Conservation (phyloP, 805 yeast species). For the Myxozyma neotropica region DNA sequence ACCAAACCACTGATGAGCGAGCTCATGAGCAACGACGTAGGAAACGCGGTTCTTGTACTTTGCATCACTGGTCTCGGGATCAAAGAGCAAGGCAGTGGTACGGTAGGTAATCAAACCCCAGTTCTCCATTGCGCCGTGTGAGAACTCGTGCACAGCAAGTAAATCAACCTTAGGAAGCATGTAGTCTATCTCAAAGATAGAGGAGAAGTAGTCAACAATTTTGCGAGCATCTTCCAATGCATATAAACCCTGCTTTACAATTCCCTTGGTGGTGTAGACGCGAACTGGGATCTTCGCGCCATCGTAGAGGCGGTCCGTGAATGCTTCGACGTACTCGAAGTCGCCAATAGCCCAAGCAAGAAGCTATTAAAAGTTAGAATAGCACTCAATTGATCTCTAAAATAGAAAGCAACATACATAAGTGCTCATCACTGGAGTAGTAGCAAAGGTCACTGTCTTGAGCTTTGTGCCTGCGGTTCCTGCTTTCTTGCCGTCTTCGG, state of each 20-base stretch:
- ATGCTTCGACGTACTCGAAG: conserved; percentile 67
- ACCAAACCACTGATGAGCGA: conserved; percentile 93
- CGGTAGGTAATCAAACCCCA: conserved; percentile 77
- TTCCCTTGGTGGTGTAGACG: conserved; percentile 79
- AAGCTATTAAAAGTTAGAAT: conserved; percentile 40
- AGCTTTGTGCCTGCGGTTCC: conserved; percentile 66
- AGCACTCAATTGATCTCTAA: not conserved
- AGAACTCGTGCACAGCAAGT: conserved; percentile 80
- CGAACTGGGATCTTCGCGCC: conserved; percentile 74
- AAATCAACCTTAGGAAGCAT: conserved; percentile 80
- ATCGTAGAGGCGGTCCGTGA: conserved; percentile 44
- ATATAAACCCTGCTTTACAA: conserved; percentile 68
- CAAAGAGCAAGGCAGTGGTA: conserved; percentile 71
- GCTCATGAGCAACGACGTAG: conserved; percentile 82
- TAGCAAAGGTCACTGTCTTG: conserved; percentile 76
- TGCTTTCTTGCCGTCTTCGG: conserved; percentile 47
- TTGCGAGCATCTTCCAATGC: conserved; percentile 76
- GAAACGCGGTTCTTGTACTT: conserved; percentile 72
- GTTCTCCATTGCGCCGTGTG: conserved; percentile 91
- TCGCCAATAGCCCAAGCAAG: conserved; percentile 85
- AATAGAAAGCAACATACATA: conserved; percentile 48
- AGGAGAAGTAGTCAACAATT: conserved; percentile 71
- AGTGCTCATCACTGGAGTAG: conserved; percentile 85
- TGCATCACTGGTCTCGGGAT: conserved; percentile 63
- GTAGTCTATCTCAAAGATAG: conserved; percentile 66